phyloP scores from a whole-genome alignment of 2,329 filamentous ascomycete genomes.

The Curvularia sp. region DNA sequence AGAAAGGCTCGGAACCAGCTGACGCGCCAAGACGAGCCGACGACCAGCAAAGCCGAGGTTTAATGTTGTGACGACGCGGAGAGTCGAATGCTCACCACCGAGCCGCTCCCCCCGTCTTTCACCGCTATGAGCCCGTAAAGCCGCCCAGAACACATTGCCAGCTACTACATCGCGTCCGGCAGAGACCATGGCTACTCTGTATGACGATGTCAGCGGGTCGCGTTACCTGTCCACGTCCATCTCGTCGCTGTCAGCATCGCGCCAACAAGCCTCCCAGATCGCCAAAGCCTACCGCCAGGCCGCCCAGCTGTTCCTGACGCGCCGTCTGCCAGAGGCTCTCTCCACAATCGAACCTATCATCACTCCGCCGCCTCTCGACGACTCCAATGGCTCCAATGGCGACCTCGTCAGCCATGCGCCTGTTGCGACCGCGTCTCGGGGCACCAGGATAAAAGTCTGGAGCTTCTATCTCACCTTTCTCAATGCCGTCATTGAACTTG shows the following conservation, averaged over 20 bases:
- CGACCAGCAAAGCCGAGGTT: constrained; percentile 16
- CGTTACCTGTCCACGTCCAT: constrained; percentile 71
- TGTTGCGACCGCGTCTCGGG: constrained; percentile 78
- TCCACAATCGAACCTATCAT: constrained; percentile 86
- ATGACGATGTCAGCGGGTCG: constrained; percentile 62
- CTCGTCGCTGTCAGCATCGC: constrained; percentile 71
- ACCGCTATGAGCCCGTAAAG: constrained; percentile 22
- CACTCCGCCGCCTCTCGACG: constrained; percentile 58
- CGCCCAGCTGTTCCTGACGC: constrained; percentile 92
- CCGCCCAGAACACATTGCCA: constrained; percentile 4
- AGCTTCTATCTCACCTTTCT: constrained; percentile 93
- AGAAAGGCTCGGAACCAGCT: constrained; percentile 12
- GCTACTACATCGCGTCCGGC: not conserved
- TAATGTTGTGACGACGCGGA: constrained; percentile 27
- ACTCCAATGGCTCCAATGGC: constrained; percentile 28
- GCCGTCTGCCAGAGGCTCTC: constrained; percentile 87
- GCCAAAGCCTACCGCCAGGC: constrained; percentile 95
- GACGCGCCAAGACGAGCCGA: constrained; percentile 27
- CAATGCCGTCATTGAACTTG: constrained; percentile 88
- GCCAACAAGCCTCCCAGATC: constrained; percentile 73
- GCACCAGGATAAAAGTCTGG: constrained; percentile 93
- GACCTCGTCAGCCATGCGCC: constrained; percentile 63
- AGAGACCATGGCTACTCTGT: constrained; percentile 55
- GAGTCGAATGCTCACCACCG: constrained; percentile 24
- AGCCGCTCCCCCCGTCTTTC: constrained; percentile 13